Conservation (phyloP, 2,329 filamentous ascomycete genomes). For the Byssoonygena ceratinophila region DNA sequence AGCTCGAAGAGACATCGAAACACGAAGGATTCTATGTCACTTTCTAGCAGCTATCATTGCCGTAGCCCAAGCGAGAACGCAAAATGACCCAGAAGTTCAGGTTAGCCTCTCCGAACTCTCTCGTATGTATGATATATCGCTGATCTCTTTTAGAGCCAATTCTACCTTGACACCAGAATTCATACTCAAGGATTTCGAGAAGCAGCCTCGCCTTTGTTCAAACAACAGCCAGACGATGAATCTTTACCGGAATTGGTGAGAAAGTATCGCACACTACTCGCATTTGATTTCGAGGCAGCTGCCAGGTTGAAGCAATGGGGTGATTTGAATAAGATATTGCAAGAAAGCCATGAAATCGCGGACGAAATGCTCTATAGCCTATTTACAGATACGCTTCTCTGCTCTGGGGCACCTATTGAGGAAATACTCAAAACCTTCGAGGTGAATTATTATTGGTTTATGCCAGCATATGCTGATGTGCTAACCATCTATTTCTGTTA, state of each 20-base stretch:
- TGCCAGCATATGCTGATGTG: slow-evolving; percentile 34
- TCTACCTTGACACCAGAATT: slow-evolving; percentile 52
- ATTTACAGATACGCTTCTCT: slow-evolving; percentile 56
- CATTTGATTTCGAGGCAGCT: slow-evolving; percentile 71
- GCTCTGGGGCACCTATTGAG: slow-evolving; percentile 39
- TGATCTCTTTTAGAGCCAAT: slow-evolving; percentile 38
- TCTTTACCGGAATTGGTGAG: slow-evolving; percentile 43
- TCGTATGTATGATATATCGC: background rate
- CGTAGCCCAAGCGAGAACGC: slow-evolving; percentile 40
- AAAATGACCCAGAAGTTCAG: slow-evolving; percentile 32
- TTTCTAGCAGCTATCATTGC: slow-evolving; percentile 49
- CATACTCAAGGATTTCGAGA: slow-evolving; percentile 52
- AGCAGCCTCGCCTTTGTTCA: slow-evolving; percentile 33
- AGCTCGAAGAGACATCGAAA: slow-evolving; percentile 39
- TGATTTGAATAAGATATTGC: slow-evolving; percentile 51
- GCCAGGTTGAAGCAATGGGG: slow-evolving; percentile 58
- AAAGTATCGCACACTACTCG: slow-evolving; percentile 57
- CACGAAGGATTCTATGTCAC: slow-evolving; percentile 58
- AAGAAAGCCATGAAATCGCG: slow-evolving; percentile 25
- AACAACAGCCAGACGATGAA: slow-evolving; percentile 36
- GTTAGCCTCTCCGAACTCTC: slow-evolving; percentile 22
- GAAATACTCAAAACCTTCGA: slow-evolving; percentile 24
- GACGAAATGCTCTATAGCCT: slow-evolving; percentile 46
- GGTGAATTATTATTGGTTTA: slow-evolving; percentile 31
- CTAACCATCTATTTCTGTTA: background rate